Conservation (phyloP, 1,139 yeast genomes). For the Diutina sp. region DNA sequence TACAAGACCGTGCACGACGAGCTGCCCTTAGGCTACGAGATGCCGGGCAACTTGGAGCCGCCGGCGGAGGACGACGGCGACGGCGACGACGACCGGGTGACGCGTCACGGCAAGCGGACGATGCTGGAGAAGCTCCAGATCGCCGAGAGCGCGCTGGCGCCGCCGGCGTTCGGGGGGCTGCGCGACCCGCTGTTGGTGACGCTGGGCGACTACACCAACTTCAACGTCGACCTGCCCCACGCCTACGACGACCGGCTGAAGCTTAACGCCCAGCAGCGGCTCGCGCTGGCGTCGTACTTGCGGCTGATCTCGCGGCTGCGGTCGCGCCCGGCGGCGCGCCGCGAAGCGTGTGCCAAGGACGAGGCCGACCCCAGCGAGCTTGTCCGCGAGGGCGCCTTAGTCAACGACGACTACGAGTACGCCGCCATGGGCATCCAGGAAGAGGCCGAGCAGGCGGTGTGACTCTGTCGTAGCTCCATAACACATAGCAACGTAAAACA, state of each 20-base stretch:
- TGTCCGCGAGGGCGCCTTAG: conserved; percentile 31
- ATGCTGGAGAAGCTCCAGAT: conserved; percentile 13
- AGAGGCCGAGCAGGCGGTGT: background rate
- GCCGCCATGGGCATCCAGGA: conserved; percentile 27
- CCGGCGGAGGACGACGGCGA: conserved; percentile 13
- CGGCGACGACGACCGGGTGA: conserved; percentile 20
- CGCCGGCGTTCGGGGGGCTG: background rate
- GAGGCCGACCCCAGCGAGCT: conserved; percentile 29
- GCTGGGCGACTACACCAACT: conserved; percentile 37
- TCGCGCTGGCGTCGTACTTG: conserved; percentile 34
- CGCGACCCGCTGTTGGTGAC: conserved; percentile 30
- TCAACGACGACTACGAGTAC: conserved; percentile 32
- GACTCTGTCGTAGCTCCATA: no score
- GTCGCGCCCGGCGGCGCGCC: conserved; percentile 21
- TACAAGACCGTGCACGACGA: conserved; percentile 35
- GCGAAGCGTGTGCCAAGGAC: conserved; percentile 16
- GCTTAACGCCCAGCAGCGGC: conserved; percentile 18
- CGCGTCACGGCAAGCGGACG: conserved; percentile 34
- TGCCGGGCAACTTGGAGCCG: conserved; percentile 25
- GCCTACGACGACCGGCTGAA: conserved; percentile 8
- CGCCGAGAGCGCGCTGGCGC: background rate
- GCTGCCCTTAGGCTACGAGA: conserved; percentile 29
- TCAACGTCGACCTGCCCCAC: conserved; percentile 29
- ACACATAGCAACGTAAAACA: background rate
- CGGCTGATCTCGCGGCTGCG: conserved; percentile 53